Conservation (phyloP, 768 basidiomycete species). For the Rhizopogon roseolus region DNA sequence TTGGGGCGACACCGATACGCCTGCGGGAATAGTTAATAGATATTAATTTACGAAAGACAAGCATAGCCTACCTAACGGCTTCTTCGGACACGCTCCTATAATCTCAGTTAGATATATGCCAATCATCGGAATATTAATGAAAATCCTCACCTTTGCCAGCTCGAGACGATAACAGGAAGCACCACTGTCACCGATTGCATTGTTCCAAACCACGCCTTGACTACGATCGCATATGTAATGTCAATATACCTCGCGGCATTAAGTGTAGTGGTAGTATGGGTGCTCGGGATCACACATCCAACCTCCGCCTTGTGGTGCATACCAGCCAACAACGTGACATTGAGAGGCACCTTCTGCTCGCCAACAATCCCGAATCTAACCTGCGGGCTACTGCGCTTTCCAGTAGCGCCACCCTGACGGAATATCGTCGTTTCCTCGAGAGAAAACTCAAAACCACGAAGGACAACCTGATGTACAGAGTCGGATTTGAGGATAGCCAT, state of each 20-base stretch:
- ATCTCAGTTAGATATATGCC: constrained; percentile 2
- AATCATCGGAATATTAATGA: background rate
- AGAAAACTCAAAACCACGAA: constrained; percentile 81
- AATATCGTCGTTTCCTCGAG: constrained; percentile 77
- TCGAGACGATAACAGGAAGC: constrained; percentile 76
- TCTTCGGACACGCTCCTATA: constrained; percentile 67
- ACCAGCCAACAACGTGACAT: constrained; percentile 70
- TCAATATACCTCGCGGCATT: constrained; percentile 83
- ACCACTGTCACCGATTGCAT: constrained; percentile 64
- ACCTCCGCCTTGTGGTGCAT: constrained; percentile 71
- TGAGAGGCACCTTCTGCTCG: constrained; percentile 70
- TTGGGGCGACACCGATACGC: constrained; percentile 46
- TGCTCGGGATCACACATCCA: constrained; percentile 59
- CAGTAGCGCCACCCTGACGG: constrained; percentile 37
- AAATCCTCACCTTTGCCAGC: constrained; percentile 71
- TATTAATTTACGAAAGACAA: background rate
- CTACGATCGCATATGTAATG: constrained; percentile 71
- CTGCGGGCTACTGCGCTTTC: constrained; percentile 58
- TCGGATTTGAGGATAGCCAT: constrained; percentile 72
- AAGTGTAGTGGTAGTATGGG: constrained; percentile 77
- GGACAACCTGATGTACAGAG: constrained; percentile 56
- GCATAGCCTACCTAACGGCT: constrained; percentile 44
- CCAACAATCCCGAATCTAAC: constrained; percentile 50
- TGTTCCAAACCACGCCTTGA: constrained; percentile 74
- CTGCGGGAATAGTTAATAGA: constrained; percentile 19